These are phyloP conservation scores for Fusarium sp. DNA, from an alignment of 2,329 filamentous ascomycete species.

Conservation along the genomic window DNA sequence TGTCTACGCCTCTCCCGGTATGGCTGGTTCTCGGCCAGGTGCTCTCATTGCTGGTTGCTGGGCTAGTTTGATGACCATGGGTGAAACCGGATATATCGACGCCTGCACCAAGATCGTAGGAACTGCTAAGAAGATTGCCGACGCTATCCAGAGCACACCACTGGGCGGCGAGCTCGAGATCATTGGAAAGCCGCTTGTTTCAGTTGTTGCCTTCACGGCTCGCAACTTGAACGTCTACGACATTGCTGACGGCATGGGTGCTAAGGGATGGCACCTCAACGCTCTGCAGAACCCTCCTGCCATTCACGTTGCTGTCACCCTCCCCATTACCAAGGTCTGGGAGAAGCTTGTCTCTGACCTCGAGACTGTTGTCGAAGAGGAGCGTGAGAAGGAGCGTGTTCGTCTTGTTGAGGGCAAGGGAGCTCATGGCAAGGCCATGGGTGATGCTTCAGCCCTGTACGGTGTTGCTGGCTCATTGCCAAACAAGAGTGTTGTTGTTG, in stretches of 20 bases:
- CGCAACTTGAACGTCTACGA: conserved; percentile 92
- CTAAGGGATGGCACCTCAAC: conserved; percentile 94
- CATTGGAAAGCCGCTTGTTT: conserved; percentile 87
- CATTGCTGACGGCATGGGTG: conserved; percentile 87
- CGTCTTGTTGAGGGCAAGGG: conserved; percentile 77
- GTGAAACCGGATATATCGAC: conserved; percentile 88
- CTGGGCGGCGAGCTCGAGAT: conserved; percentile 81
- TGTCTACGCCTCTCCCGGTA: conserved; percentile 92
- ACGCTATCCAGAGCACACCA: conserved; percentile 78
- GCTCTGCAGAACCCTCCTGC: conserved; percentile 91
- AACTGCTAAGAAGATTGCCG: conserved; percentile 83
- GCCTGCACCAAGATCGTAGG: conserved; percentile 91
- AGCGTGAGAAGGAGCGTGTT: conserved; percentile 85
- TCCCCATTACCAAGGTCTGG: conserved; percentile 85
- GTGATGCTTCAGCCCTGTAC: conserved; percentile 89
- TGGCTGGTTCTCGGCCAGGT: conserved; percentile 91
- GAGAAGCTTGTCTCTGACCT: conserved; percentile 83
- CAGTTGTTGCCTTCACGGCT: conserved; percentile 89
- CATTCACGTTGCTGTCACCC: conserved; percentile 92
- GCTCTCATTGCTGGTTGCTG: conserved; percentile 97
- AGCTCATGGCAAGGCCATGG: conserved; percentile 74
- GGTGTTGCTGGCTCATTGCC: conserved; percentile 95
- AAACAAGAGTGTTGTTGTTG: conserved; percentile 94
- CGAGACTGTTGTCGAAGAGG: conserved; percentile 74
- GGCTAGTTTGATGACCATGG: conserved; percentile 89